Percentiles rank a stretch among this genome's conserved stretches.
phyloP scores from a whole-genome alignment of 2,329 filamentous ascomycete species.

The Ilyonectria mors-panacis region DNA sequence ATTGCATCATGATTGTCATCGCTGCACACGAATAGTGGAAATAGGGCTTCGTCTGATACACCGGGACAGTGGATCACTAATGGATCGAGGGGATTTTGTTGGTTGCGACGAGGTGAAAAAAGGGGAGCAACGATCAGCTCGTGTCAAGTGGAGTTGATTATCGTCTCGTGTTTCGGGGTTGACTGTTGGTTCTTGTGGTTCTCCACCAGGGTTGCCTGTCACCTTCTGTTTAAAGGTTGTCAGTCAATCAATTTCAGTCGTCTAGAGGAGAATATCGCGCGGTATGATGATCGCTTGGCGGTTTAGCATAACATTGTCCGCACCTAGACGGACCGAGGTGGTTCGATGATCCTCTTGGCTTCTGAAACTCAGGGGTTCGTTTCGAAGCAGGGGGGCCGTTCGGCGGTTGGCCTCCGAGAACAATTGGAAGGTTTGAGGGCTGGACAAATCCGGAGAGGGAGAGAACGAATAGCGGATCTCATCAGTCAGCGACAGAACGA shows the following conservation, averaged over 20 bases:
- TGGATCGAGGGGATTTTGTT: background rate
- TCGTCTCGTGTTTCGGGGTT: constrained; percentile 35
- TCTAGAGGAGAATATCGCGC: constrained; percentile 22
- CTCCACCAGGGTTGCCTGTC: constrained; percentile 1
- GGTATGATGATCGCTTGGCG: constrained; percentile 30
- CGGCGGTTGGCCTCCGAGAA: background rate
- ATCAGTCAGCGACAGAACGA: background rate
- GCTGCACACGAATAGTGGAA: background rate
- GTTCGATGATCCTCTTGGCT: constrained; percentile 33
- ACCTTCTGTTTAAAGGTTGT: constrained; percentile 10
- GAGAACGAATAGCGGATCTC: constrained; percentile 20
- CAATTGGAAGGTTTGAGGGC: constrained; percentile 24
- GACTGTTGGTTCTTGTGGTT: constrained; percentile 9
- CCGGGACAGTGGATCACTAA: constrained; percentile 1
- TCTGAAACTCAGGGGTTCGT: constrained; percentile 45
- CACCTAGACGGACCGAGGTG: constrained; percentile 12
- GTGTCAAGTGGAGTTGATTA: constrained; percentile 20
- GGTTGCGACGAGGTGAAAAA: background rate
- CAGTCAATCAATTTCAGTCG: constrained; percentile 24
- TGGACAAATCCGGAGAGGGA: constrained; percentile 11
- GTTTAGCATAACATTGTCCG: constrained; percentile 26
- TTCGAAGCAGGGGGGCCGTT: constrained; percentile 35
- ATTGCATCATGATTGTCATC: constrained; percentile 7
- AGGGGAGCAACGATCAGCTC: constrained; percentile 11
- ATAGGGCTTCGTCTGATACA: constrained; percentile 3